Conservation (phyloP, 495 filamentous ascomycete genomes). For the Collariella sp. region DNA sequence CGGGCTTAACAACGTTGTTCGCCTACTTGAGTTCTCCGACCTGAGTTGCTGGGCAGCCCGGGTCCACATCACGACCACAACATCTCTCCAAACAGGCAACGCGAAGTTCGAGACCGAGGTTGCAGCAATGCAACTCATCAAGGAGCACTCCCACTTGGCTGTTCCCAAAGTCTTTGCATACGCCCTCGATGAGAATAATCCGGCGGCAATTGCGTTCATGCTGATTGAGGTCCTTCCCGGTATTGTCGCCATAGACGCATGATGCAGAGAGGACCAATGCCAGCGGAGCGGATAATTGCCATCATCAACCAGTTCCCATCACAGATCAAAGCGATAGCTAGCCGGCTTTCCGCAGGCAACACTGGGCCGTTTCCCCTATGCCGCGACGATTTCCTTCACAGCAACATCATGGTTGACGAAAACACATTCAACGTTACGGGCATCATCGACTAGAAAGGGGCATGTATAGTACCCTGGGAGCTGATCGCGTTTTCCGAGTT, state of each 20-base stretch:
- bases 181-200: conserved; percentile 5
- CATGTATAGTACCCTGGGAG: conserved; percentile 26
- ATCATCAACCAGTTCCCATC: conserved; percentile 14
- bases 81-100: too few species aligned
- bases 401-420: conserved; percentile 31
- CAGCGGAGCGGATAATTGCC: conserved; percentile 9
- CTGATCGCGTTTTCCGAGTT: conserved; percentile 10
- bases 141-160: conserved; percentile 7
- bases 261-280: background rate
- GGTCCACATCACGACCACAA: background rate
- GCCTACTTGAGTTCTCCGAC: conserved; percentile 1
- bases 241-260: conserved; percentile 14
- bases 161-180: conserved; percentile 17
- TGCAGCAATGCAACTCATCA: background rate
- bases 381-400: conserved; percentile 29
- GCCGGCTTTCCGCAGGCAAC: conserved; percentile 10
- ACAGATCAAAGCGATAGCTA: conserved; percentile 11
- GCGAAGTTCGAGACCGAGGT: background rate
- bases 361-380: conserved; percentile 21
- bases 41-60: background rate
- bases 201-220: conserved; percentile 13
- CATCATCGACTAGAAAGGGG: conserved; percentile 32
- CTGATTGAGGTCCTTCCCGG: conserved; percentile 20
- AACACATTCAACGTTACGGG: conserved; percentile 22
- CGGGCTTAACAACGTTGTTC: conserved; percentile 2